phyloP scores from a whole-genome alignment of 257 asterid genomes.

The Cordia subcordata region DNA sequence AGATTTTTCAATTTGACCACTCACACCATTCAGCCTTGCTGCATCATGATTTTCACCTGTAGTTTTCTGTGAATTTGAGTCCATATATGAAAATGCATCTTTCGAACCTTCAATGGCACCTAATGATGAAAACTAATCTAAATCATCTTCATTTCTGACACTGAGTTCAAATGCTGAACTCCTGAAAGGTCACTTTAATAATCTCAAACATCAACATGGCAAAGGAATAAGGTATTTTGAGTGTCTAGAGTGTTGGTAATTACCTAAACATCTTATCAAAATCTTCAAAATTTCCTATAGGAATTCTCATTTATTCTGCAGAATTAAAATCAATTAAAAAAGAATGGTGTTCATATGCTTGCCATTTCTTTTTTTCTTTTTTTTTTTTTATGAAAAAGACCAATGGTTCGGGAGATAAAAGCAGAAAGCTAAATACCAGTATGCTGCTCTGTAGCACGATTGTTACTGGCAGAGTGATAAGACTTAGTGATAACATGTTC shows the following conservation, averaged over 20 bases:
- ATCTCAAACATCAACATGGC: conserved; percentile 4
- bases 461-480: conserved; percentile 20
- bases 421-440: conserved; percentile 34
- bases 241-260: conserved; percentile 13
- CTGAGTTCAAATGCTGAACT: conserved; percentile 76
- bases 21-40: conserved; percentile 21
- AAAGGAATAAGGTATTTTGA: neutral
- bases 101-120: conserved; percentile 45
- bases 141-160: conserved; percentile 48
- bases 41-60: conserved; percentile 29
- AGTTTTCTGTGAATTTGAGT: conserved; percentile 30
- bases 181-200: conserved; percentile 34
- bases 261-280: conserved; percentile 88
- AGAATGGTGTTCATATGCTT: too few species aligned
- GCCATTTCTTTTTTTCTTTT: too few species aligned
- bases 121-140: conserved; percentile 68
- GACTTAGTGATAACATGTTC: conserved; percentile 28
- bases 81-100: conserved; percentile 40
- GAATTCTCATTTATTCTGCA: too few species aligned
- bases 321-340: too few species aligned
- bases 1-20: conserved; percentile 32
- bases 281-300: conserved; percentile 79
- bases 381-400: too few species aligned
- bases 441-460: conserved; percentile 28
- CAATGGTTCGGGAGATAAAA: neutral